A percentile compares a stretch with the other conserved stretches of the same genome.
These are phyloP conservation scores for Circinella minor DNA, from an alignment of 371 early-diverging fungal species.

Conservation along the genomic window DNA sequence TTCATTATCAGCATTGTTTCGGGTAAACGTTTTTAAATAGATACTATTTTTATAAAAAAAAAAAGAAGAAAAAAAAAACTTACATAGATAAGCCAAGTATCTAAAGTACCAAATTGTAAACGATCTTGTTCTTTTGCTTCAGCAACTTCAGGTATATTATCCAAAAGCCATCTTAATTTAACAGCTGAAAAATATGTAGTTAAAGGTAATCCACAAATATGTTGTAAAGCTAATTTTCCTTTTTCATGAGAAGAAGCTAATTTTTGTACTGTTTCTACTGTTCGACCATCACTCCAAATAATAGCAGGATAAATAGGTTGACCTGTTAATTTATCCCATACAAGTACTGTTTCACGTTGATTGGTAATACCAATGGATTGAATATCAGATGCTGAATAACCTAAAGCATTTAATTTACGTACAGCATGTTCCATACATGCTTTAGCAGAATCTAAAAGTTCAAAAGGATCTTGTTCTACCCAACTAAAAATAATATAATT, in stretches of 20 bases:
- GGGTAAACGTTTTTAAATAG: neutral
- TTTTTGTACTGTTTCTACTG: constrained; percentile 71
- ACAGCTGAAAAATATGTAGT: constrained; percentile 93
- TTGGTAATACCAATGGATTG: constrained; percentile 91
- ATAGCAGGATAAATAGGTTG: constrained; percentile 86
- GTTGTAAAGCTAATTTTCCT: constrained; percentile 52
- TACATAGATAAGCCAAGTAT: constrained; percentile 91
- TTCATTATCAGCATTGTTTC: neutral
- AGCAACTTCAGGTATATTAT: constrained; percentile 73
- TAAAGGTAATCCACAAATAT: constrained; percentile 85
- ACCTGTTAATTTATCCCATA: constrained; percentile 86
- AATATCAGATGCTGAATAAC: constrained; percentile 62
- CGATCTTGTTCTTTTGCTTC: constrained; percentile 34
- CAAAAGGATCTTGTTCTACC: constrained; percentile 88
- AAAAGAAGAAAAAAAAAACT: constrained; percentile 17
- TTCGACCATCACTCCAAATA: constrained; percentile 93
- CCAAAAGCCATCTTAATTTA: constrained; percentile 91
- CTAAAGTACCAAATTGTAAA: constrained; percentile 84
- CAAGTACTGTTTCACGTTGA: constrained; percentile 92
- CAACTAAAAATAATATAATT: constrained; percentile 54
- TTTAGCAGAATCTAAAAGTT: constrained; percentile 73
- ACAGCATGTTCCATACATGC: constrained; percentile 71
- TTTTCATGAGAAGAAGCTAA: constrained; percentile 61
- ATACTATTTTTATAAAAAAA: constrained; percentile 1
- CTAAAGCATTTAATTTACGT: constrained; percentile 64